A percentile compares a stretch with the other conserved stretches of the same genome.
phyloP scores from a whole-genome alignment of 1,284 basidiomycete species.

The Thelephora terrestris region DNA sequence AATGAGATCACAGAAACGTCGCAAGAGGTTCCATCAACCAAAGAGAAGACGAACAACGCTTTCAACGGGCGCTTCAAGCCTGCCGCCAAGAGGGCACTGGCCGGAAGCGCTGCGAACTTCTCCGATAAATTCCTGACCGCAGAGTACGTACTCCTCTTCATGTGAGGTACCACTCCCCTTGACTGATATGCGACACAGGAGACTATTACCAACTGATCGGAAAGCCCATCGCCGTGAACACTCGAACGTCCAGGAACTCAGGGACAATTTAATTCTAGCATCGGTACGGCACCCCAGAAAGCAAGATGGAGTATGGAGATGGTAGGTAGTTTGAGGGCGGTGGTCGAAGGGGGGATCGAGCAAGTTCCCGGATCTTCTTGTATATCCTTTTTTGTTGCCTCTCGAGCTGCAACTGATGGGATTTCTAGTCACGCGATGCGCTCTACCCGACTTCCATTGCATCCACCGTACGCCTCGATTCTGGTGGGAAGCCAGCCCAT shows the following conservation, averaged over 20 bases:
- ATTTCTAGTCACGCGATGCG: too few species aligned
- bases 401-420: too few species aligned
- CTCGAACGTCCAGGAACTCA: slow-evolving; percentile 66
- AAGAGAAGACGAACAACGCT: slow-evolving; percentile 76
- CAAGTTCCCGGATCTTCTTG: too few species aligned
- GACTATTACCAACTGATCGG: slow-evolving; percentile 70
- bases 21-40: slow-evolving; percentile 49
- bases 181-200: slow-evolving; percentile 60
- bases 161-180: slow-evolving; percentile 4
- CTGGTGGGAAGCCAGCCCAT: too few species aligned
- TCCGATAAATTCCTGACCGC: slow-evolving; percentile 71
- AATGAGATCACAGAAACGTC: slow-evolving; percentile 51
- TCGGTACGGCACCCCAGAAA: too few species aligned
- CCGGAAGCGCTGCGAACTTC: slow-evolving; percentile 75
- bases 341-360: too few species aligned
- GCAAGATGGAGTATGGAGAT: too few species aligned
- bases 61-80: slow-evolving; percentile 76
- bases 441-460: too few species aligned
- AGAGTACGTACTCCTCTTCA: slow-evolving; percentile 30
- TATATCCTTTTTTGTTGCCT: too few species aligned
- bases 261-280: slow-evolving; percentile 84
- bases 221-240: slow-evolving; percentile 82
- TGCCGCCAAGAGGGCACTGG: slow-evolving; percentile 64
- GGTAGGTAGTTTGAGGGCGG: too few species aligned
- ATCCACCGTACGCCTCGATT: too few species aligned